Conservation (phyloP, 2,329 filamentous ascomycete species). For the Sporothrix luriei region DNA sequence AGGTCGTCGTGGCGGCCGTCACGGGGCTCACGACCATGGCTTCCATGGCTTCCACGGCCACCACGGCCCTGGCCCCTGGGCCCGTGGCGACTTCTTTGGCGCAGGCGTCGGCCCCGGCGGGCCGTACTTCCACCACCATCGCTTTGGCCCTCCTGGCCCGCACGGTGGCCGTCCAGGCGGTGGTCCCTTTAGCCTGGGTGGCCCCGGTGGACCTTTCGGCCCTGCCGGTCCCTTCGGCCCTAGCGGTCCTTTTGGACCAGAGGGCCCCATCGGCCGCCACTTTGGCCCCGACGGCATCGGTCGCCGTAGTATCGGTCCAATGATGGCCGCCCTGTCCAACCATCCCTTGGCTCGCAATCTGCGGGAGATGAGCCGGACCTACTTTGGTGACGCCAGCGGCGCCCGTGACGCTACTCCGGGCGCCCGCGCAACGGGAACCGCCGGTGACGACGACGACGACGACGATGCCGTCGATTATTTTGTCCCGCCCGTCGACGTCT, state of each 20-base stretch:
- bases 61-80: slow-evolving; percentile 6
- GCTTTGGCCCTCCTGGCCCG: slow-evolving; percentile 20
- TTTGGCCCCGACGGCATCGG: slow-evolving; percentile 34
- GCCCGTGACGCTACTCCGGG: background rate
- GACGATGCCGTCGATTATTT: slow-evolving; percentile 50
- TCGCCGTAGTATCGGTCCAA: slow-evolving; percentile 43
- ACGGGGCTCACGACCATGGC: slow-evolving; percentile 2
- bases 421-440: background rate
- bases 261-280: slow-evolving; percentile 31
- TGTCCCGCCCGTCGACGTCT: slow-evolving; percentile 71
- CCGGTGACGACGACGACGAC: slow-evolving; percentile 29
- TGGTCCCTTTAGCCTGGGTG: slow-evolving; percentile 30
- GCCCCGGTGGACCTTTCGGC: background rate
- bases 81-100: slow-evolving; percentile 25
- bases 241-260: too few relatives aligned
- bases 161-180: slow-evolving; percentile 26
- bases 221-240: too few relatives aligned
- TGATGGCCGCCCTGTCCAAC: slow-evolving; percentile 47
- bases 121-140: slow-evolving; percentile 22
- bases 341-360: slow-evolving; percentile 51
- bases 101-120: slow-evolving; percentile 36
- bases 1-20: slow-evolving; percentile 23
- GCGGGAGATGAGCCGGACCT: slow-evolving; percentile 39
- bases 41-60: background rate
- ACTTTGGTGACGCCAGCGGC: slow-evolving; percentile 37